A percentile compares a stretch with the other conserved stretches of the same genome.
phyloP scores from a whole-genome alignment of 75 land plant species.

The Pinus albicaulis region DNA sequence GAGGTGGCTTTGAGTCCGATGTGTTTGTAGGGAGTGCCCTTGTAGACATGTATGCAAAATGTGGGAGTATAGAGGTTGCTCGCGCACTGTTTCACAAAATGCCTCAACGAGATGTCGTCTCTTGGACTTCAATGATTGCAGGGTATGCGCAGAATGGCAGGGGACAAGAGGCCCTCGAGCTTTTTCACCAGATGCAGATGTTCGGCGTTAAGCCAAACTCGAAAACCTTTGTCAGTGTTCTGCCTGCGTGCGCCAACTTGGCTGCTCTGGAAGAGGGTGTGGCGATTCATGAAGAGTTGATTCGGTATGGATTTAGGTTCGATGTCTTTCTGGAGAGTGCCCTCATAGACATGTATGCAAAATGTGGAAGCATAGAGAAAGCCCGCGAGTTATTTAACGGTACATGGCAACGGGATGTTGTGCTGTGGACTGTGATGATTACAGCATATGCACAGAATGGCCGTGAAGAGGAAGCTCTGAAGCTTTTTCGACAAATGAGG shows the following conservation, averaged over 20 bases:
- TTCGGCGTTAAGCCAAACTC: slow-evolving; percentile 31
- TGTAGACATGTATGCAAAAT: slow-evolving; percentile 57
- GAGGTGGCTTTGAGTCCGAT: slow-evolving; percentile 31
- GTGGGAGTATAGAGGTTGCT: slow-evolving; percentile 59
- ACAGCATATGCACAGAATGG: slow-evolving; percentile 28
- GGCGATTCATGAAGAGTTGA: slow-evolving; percentile 39
- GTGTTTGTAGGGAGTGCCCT: slow-evolving; percentile 59
- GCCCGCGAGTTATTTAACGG: slow-evolving; percentile 16
- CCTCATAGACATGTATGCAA: slow-evolving; percentile 72
- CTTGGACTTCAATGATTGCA: slow-evolving; percentile 61
- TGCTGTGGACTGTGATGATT: slow-evolving; percentile 30
- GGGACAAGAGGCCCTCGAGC: slow-evolving; percentile 39
- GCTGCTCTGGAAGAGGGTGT: slow-evolving; percentile 32
- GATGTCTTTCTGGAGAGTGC: slow-evolving; percentile 41
- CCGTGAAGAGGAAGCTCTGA: slow-evolving; percentile 6
- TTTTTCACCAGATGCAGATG: slow-evolving; percentile 46
- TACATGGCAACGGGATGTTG: slow-evolving; percentile 1
- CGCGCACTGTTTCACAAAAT: slow-evolving; percentile 42
- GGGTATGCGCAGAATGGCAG: slow-evolving; percentile 54
- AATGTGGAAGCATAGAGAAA: slow-evolving; percentile 47
- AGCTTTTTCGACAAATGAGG: slow-evolving; percentile 18
- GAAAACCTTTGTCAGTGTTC: slow-evolving; percentile 54
- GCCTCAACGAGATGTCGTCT: slow-evolving; percentile 38
- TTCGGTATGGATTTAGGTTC: slow-evolving; percentile 15
- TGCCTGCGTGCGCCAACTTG: slow-evolving; percentile 45